phyloP scores from a whole-genome alignment of 176 grass and related monocot species.

The Tillandsia leiboldiana region DNA sequence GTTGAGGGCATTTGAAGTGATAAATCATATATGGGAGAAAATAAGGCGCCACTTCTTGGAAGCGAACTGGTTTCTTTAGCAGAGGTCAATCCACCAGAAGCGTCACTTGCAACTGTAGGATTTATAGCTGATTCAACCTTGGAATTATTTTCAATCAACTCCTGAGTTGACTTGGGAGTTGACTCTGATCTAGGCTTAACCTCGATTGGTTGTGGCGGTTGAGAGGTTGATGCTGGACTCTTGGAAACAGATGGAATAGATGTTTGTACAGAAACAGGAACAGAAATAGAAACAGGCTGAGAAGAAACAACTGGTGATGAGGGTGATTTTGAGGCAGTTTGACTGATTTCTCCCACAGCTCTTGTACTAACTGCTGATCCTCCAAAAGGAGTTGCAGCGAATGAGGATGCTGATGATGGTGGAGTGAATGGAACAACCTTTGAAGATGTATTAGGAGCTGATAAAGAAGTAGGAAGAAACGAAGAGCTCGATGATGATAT shows the following conservation, averaged over 20 bases:
- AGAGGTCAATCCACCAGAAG: constrained; percentile 17
- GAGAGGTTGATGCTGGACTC: constrained; percentile 3
- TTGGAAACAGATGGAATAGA: constrained; percentile 16
- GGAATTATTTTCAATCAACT: constrained; percentile 24
- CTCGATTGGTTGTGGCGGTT: neutral
- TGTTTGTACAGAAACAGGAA: neutral
- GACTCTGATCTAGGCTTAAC: constrained; percentile 16
- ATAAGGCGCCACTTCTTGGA: constrained; percentile 17
- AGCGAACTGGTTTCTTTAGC: constrained; percentile 34
- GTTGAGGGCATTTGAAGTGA: constrained; percentile 17
- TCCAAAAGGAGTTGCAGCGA: constrained; percentile 4
- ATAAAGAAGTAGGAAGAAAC: constrained; percentile 14
- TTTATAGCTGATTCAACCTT: constrained; percentile 38
- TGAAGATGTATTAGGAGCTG: constrained; percentile 12
- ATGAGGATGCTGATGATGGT: constrained; percentile 16
- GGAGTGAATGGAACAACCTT: constrained; percentile 17
- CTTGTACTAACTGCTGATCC: constrained; percentile 12
- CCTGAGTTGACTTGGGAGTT: constrained; percentile 30
- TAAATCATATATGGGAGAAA: constrained; percentile 2
- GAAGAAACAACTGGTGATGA: constrained; percentile 4
- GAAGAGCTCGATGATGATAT: constrained; percentile 13
- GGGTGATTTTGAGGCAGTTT: constrained; percentile 1
- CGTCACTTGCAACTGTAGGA: constrained; percentile 23
- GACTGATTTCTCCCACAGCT: neutral
- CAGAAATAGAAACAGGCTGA: neutral